phyloP scores from a whole-genome alignment of 768 basidiomycete genomes.

The Lactarius hatsudake region DNA sequence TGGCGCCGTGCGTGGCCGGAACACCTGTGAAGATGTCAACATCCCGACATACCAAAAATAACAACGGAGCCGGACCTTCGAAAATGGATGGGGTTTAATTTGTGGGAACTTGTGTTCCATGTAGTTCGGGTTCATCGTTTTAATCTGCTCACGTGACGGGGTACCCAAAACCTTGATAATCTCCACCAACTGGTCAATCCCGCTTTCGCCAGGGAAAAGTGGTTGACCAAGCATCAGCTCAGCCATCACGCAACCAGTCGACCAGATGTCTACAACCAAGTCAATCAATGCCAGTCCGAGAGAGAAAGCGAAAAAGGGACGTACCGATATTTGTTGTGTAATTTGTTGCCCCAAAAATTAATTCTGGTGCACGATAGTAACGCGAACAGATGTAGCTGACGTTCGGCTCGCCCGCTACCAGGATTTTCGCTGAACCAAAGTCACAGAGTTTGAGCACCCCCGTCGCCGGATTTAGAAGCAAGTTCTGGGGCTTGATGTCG shows the following conservation, averaged over 20 bases:
- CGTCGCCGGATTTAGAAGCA: constrained; percentile 94
- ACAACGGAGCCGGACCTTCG: constrained; percentile 58
- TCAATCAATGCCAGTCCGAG: background rate
- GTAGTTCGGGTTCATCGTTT: constrained; percentile 99
- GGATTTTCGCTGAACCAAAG: constrained; percentile 98
- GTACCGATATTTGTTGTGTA: constrained; percentile 98
- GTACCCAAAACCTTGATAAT: constrained; percentile 99
- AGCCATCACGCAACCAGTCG: constrained; percentile 99
- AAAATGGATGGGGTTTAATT: constrained; percentile 99
- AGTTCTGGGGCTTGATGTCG: constrained; percentile 99
- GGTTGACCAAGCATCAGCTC: constrained; percentile 99
- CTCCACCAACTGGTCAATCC: constrained; percentile 98
- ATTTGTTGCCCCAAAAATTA: constrained; percentile 99
- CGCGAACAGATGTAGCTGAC: constrained; percentile 99
- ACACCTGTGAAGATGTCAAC: constrained; percentile 58
- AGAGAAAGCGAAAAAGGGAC: constrained; percentile 32
- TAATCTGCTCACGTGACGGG: constrained; percentile 98
- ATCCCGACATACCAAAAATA: constrained; percentile 10
- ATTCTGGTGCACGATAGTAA: constrained; percentile 98
- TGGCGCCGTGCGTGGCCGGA: constrained; percentile 93
- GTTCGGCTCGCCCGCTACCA: constrained; percentile 96
- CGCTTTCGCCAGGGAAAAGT: constrained; percentile 97
- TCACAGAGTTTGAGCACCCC: constrained; percentile 98
- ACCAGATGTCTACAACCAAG: constrained; percentile 83
- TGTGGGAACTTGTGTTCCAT: constrained; percentile 99